A percentile compares a stretch with the other conserved stretches of the same genome.
These are phyloP conservation scores for Oxyria digyna DNA, from an alignment of 148 eudicot genomes.

Conservation along the genomic window DNA sequence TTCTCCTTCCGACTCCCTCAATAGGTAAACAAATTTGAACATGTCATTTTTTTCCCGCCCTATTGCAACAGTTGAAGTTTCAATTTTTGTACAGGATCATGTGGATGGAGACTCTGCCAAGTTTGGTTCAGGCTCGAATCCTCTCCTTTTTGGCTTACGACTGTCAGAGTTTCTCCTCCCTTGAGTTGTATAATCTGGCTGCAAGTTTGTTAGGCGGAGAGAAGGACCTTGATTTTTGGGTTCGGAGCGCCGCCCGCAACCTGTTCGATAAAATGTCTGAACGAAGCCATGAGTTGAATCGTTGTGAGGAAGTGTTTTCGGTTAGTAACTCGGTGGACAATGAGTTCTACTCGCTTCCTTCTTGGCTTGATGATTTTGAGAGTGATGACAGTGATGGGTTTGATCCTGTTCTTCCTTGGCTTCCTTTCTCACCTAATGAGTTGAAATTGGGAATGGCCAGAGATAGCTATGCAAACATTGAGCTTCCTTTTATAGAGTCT, in stretches of 20 bases:
- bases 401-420: conserved; percentile 30
- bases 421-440: conserved; percentile 22
- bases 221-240: conserved; percentile 34
- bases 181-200: conserved; percentile 27
- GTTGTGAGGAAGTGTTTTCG: conserved; percentile 25
- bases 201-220: conserved; percentile 18
- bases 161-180: conserved; percentile 19
- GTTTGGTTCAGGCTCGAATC: conserved; percentile 35
- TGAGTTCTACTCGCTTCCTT: conserved; percentile 26
- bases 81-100: conserved; percentile 23
- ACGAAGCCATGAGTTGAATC: conserved; percentile 22
- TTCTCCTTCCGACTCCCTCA: neutral
- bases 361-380: conserved; percentile 29
- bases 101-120: conserved; percentile 45
- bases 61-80: neutral
- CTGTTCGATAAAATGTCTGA: conserved; percentile 39
- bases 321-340: conserved; percentile 23
- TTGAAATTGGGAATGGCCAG: conserved; percentile 14
- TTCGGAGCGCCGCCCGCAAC: conserved; percentile 32
- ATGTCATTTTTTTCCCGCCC: neutral
- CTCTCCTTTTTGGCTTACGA: conserved; percentile 36
- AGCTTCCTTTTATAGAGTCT: conserved; percentile 9
- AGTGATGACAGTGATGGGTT: conserved; percentile 5
- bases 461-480: conserved; percentile 7
- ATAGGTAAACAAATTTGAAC: neutral